Base-by-base conservation (phyloP, 2,329 filamentous ascomycete genomes). In the Cytospora piceicola region DNA sequence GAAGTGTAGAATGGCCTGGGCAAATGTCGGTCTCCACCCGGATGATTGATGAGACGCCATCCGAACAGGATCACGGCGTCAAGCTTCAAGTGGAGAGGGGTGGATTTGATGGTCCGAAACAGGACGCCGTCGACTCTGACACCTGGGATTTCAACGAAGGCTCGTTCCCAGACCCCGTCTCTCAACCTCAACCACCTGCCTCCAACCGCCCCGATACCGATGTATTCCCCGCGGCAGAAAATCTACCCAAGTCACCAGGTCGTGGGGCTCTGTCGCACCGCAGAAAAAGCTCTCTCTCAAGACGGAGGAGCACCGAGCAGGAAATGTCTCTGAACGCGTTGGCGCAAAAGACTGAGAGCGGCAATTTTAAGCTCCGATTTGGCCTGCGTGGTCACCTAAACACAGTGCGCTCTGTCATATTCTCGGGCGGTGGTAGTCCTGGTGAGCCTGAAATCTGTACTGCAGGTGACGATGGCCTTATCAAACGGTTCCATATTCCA, bases 371-470 rank as follows among this genome's bases (percentile, higher is more conserved):
- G 77, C 90, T 98, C 66, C 88, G 93, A 59, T 98, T 97, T 74
- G 94, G 93, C 5, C 83, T 99, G 5, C 86, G 94, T 60, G 95
- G 95, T 1, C 95, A 99, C 76, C 84, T 99, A 2, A 93, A 98
- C 75, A 94, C 96, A 3, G 93, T 99, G 6, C 90, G 95, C 51
- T 93, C 93, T 0, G 92, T 98, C 66, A 96, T 97, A 69, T 99
- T 99, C 78, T 98, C 94, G 0, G 95, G 95, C 29, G 95, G 95
- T 52, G 95, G 95, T 68, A 97, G 93, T 73, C 94, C 94, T 4
- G 93, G 92, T 4, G 95, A 99, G 75, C 95, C 95, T 1, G 95
- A 99, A 77, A 94, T 99, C 62, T 98, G 94, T 78, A 99, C 94
- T 3, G 93, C 92, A 58, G 93, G 94, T 64, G 95, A 99, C 73